These are phyloP conservation scores for Talaromyces ruber DNA, from an alignment of 495 filamentous ascomycete genomes.

Conservation along the genomic window DNA sequence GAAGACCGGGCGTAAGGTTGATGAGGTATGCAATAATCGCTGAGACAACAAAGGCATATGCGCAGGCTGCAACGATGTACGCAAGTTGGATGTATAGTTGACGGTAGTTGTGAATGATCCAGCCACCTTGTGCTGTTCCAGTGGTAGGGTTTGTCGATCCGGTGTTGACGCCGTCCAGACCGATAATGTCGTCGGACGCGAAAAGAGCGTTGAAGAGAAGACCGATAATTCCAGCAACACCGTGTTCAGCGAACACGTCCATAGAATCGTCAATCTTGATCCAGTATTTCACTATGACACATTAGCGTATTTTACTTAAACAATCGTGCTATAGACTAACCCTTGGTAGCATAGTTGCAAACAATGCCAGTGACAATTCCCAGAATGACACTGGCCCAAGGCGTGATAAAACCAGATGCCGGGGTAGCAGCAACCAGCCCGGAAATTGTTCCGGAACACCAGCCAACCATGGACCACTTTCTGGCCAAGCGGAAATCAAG, in stretches of 20 bases:
- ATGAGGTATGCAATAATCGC: slow-evolving; percentile 75
- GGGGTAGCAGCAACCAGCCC: slow-evolving; percentile 89
- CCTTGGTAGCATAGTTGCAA: slow-evolving; percentile 92
- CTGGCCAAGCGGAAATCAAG: slow-evolving; percentile 90
- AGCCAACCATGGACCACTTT: slow-evolving; percentile 99
- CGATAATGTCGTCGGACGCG: slow-evolving; percentile 77
- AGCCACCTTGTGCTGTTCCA: slow-evolving; percentile 63
- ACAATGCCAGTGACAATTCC: slow-evolving; percentile 78
- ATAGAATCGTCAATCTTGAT: slow-evolving; percentile 92
- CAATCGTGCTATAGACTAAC: slow-evolving; percentile 25
- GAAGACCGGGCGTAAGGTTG: slow-evolving; percentile 80
- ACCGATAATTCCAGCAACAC: slow-evolving; percentile 85
- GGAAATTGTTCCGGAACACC: slow-evolving; percentile 91
- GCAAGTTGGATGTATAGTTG: slow-evolving; percentile 90
- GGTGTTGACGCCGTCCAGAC: slow-evolving; percentile 84
- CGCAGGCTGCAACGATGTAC: slow-evolving; percentile 67
- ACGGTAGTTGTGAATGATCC: slow-evolving; percentile 78
- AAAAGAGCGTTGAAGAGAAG: slow-evolving; percentile 91
- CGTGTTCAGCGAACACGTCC: slow-evolving; percentile 98
- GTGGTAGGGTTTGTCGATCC: slow-evolving; percentile 91
- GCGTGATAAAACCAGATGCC: slow-evolving; percentile 77
- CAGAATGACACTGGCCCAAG: slow-evolving; percentile 81
- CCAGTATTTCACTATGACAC: slow-evolving; percentile 74
- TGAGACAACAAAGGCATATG: slow-evolving; percentile 79
- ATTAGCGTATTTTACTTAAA: slow-evolving; percentile 13